phyloP scores from a whole-genome alignment of 2,329 filamentous ascomycete genomes.

The Aspergillus oerlinghausenensis region DNA sequence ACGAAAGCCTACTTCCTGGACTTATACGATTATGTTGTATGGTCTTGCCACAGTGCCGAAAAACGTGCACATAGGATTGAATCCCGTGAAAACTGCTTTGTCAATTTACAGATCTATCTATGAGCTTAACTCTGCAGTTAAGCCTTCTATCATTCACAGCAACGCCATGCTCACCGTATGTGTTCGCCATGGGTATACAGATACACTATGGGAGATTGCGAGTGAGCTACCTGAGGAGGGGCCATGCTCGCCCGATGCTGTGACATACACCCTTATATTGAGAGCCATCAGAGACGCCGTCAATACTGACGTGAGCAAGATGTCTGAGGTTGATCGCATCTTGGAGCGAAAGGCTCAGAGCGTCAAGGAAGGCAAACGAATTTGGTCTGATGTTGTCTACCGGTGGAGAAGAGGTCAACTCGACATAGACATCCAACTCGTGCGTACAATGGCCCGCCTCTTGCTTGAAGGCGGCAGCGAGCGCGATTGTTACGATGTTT shows the following conservation, averaged over 20 bases:
- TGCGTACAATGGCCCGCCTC: constrained; percentile 74
- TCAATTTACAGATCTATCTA: constrained; percentile 73
- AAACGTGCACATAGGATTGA: constrained; percentile 32
- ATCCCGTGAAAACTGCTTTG: constrained; percentile 64
- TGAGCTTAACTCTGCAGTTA: constrained; percentile 57
- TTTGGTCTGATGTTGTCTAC: constrained; percentile 78
- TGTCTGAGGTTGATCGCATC: constrained; percentile 26
- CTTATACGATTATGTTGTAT: constrained; percentile 77
- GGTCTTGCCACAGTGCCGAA: constrained; percentile 64
- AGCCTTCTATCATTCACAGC: constrained; percentile 73
- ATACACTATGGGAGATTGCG: constrained; percentile 72
- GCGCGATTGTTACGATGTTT: constrained; percentile 64
- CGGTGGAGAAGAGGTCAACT: constrained; percentile 71
- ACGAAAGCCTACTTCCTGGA: constrained; percentile 73
- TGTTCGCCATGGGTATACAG: constrained; percentile 67
- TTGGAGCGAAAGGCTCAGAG: constrained; percentile 31
- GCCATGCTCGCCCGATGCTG: constrained; percentile 58
- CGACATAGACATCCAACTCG: constrained; percentile 70
- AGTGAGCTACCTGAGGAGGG: constrained; percentile 65
- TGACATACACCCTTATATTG: constrained; percentile 79
- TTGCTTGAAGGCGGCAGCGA: constrained; percentile 61
- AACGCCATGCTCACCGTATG: constrained; percentile 88
- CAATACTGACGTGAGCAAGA: constrained; percentile 25
- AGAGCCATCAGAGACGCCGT: constrained; percentile 62
- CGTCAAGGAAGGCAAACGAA: constrained; percentile 62